These are phyloP conservation scores for Hypoxylon fragiforme DNA, from an alignment of 495 filamentous ascomycete genomes.

Conservation along the genomic window DNA sequence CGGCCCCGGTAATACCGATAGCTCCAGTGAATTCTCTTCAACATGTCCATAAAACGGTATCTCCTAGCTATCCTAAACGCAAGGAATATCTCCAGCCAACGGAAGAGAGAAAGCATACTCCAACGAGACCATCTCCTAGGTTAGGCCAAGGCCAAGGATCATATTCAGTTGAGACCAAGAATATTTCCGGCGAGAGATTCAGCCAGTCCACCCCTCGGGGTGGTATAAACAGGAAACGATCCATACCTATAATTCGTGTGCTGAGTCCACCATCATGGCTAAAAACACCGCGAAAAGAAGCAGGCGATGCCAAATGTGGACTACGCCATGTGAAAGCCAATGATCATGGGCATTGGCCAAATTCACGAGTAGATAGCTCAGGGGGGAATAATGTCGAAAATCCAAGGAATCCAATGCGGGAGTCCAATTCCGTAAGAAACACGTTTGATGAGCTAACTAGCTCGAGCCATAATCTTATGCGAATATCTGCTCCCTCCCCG, in stretches of 20 bases:
- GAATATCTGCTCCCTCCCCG: slow-evolving; percentile 26
- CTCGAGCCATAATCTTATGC: slow-evolving; percentile 11
- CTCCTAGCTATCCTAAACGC: neutral
- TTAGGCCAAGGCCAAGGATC: neutral
- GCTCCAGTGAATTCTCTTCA: neutral
- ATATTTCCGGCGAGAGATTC: neutral
- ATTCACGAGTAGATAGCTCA: neutral
- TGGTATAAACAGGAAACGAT: neutral
- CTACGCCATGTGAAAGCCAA: slow-evolving; percentile 17
- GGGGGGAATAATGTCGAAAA: neutral
- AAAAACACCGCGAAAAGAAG: slow-evolving; percentile 33
- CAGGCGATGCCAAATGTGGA: slow-evolving; percentile 30
- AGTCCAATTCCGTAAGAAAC: neutral
- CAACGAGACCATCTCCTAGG: neutral
- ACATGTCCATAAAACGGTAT: neutral
- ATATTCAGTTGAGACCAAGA: neutral
- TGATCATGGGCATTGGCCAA: neutral
- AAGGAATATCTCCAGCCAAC: neutral
- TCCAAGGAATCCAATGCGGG: neutral
- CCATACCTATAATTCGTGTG: slow-evolving; percentile 31
- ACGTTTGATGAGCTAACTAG: neutral
- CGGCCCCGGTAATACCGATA: neutral
- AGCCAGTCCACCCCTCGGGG: neutral
- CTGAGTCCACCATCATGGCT: slow-evolving; percentile 45
- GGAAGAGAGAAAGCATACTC: neutral